Evolutionary conservation across 179 eudicot species (phyloP).

Genomic region (Actinidia arguta): DNA sequence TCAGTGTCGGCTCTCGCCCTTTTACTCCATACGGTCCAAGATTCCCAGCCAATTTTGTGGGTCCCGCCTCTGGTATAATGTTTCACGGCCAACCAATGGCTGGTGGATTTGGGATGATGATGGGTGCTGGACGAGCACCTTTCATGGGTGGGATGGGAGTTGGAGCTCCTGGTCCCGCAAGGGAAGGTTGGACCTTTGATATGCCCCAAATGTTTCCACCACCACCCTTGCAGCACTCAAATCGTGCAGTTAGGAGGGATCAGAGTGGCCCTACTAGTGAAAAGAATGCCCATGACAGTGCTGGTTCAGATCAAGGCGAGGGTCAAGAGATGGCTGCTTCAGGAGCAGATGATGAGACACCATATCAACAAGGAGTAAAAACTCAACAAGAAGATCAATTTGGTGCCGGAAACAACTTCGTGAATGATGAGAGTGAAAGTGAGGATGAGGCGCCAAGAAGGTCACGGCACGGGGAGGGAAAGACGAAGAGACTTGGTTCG

Average conservation of each 20-base stretch:
- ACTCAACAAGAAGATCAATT: constrained; percentile 52
- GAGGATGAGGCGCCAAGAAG: constrained; percentile 99
- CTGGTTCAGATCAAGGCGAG: constrained; percentile 66
- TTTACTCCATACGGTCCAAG: constrained; percentile 90
- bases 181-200: constrained; percentile 68
- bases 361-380: constrained; percentile 44
- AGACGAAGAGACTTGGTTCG: constrained; percentile 69
- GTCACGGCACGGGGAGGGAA: constrained; percentile 92
- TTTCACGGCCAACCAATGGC: constrained; percentile 75
- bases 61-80: constrained; percentile 80
- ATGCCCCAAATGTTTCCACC: constrained; percentile 58
- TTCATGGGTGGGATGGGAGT: constrained; percentile 78
- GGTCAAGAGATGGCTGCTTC: constrained; percentile 41
- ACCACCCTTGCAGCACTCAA: constrained; percentile 46
- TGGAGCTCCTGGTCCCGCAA: constrained; percentile 45
- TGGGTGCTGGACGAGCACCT: constrained; percentile 84
- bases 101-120: constrained; percentile 91
- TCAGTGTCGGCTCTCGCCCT: constrained; percentile 80
- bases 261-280: constrained; percentile 52
- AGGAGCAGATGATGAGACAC: constrained; percentile 49
- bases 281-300: constrained; percentile 55
- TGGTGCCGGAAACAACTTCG: constrained; percentile 51
- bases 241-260: constrained; percentile 64
- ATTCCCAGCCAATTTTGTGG: constrained; percentile 62
- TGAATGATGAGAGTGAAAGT: constrained; percentile 89